Conservation (phyloP, 2,329 filamentous ascomycete genomes). For the Exophiala lecanii-corni region DNA sequence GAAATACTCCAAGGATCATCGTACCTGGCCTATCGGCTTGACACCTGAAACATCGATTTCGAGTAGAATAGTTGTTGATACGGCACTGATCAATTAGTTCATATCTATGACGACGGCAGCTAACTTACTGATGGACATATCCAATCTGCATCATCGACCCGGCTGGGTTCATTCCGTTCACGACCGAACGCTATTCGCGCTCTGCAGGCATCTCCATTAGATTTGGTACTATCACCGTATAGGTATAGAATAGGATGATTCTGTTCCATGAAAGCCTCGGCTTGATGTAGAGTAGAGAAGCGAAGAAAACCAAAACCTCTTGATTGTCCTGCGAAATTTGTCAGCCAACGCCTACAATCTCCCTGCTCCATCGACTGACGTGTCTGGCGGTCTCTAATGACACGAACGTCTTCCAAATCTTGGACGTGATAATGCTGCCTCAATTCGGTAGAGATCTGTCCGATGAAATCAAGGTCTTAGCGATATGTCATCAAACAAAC, state of each 20-base stretch:
- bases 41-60: constrained; percentile 56
- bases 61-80: constrained; percentile 53
- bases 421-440: constrained; percentile 48
- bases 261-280: constrained; percentile 50
- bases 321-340: constrained; percentile 43
- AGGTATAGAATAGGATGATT: constrained; percentile 49
- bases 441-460: constrained; percentile 55
- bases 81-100: constrained; percentile 41
- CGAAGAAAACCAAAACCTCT: constrained; percentile 54
- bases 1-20: too few relatives aligned
- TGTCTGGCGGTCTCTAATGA: constrained; percentile 56
- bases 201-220: constrained; percentile 39
- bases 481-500: constrained; percentile 18
- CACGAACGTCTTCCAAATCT: constrained; percentile 52
- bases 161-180: constrained; percentile 48
- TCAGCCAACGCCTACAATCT: constrained; percentile 3
- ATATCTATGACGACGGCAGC: background rate
- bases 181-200: constrained; percentile 51
- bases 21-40: constrained; percentile 51
- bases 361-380: constrained; percentile 36
- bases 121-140: constrained; percentile 38
- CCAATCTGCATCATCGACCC: constrained; percentile 52
- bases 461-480: constrained; percentile 27
- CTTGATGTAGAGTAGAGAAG: constrained; percentile 46
- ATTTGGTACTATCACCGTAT: constrained; percentile 36